These are phyloP conservation scores for Barnettozyma californica DNA, from an alignment of 805 yeast species.

Conservation along the genomic window DNA sequence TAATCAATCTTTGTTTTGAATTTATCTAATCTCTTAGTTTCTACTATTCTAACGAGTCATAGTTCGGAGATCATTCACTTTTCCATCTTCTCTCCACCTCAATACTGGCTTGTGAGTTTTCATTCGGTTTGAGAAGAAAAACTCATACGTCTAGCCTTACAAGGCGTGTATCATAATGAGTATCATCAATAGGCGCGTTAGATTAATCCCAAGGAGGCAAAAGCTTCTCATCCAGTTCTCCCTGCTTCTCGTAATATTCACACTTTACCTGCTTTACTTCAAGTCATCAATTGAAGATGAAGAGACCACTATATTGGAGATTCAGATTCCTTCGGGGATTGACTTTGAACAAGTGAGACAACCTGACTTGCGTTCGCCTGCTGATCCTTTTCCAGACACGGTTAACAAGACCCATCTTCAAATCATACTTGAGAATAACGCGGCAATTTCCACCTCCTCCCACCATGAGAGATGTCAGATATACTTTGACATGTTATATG, in stretches of 20 bases:
- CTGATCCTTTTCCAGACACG: neutral
- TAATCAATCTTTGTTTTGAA: too few species aligned
- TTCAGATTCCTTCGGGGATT: neutral
- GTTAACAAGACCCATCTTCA: neutral
- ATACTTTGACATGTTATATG: constrained; percentile 26
- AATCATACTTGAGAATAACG: neutral
- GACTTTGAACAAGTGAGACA: neutral
- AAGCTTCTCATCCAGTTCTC: neutral
- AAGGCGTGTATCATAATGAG: neutral
- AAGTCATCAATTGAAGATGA: neutral
- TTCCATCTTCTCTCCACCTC: too few species aligned
- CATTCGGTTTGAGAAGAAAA: too few species aligned
- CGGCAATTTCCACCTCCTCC: neutral
- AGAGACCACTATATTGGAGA: neutral
- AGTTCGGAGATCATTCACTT: too few species aligned
- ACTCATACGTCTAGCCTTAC: too few species aligned
- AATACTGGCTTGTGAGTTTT: too few species aligned
- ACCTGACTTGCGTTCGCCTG: neutral
- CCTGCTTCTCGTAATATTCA: too few species aligned
- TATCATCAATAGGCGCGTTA: neutral
- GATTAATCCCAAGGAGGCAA: neutral
- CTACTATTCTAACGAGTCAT: too few species aligned
- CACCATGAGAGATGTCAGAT: constrained; percentile 22
- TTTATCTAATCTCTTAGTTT: too few species aligned
- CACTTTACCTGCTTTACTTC: neutral